Base-by-base conservation (phyloP, 495 filamentous ascomycete genomes). In the Cudoniella acicularis region DNA sequence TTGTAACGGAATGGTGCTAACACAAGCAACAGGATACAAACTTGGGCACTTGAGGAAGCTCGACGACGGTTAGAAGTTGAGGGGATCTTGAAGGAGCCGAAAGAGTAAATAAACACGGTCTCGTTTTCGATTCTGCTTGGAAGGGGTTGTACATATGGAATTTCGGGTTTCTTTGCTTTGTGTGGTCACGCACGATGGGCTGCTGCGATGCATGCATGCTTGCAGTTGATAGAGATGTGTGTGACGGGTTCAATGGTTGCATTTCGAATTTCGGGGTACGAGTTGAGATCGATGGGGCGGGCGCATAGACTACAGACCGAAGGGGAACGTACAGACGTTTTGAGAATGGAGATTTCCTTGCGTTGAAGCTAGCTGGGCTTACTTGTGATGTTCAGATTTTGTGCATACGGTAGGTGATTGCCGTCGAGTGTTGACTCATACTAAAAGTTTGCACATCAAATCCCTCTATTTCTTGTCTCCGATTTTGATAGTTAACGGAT, bases 21-120 rank as follows among this genome's bases (percentile, higher is more conserved):
- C 49, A 46, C 11, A 16, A 9, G 23, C 27, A 42, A 59, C 60
- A 98, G 95, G 67, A 98, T 99, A 85, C 92, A 98, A 80, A 97
- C 92, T 50, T 99, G 94, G 94, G 94, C 94, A 26, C 80, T 99
- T 47, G 94, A 99, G 75, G 94, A 99, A 76, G 94, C 94, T 41
- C 83, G 93, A 56, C 82, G 94, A 70, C 79, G 94, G 72, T 80
- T 99, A 77, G 94, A 99, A 77, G 87, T 83, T 17, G 94, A 99
- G 78, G 94, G 94, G 48, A 95, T 98, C 69, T 74, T 97, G 63
- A 82, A 88, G 68, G 92, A 96, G 67, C 87, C 89, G n/a, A 10
- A 75, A 79, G 26, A 45, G 27, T 42, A 69, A 67, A 47, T 60
- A 21, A 53, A 23, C 40, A 8, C 17, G 21, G n/a, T n/a, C 3